phyloP scores from a whole-genome alignment of 176 grass and related monocot species.

The Puccinellia tenuiflora region DNA sequence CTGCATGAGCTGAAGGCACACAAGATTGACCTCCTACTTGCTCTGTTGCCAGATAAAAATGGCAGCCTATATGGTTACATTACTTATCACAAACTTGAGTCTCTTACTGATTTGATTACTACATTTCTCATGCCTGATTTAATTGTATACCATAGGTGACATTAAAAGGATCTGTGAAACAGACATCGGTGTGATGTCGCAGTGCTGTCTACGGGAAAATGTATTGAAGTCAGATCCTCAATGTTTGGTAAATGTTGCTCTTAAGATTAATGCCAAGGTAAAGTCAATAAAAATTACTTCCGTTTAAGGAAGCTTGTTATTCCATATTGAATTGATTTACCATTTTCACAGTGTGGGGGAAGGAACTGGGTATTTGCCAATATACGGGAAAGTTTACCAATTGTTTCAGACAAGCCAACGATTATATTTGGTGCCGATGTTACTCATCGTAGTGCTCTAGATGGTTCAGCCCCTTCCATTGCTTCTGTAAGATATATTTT shows the following conservation, averaged over 20 bases:
- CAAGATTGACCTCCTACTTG: constrained; percentile 47
- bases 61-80: constrained; percentile 51
- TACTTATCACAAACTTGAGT: not conserved
- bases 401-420: constrained; percentile 41
- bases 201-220: constrained; percentile 40
- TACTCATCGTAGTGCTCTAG: constrained; percentile 59
- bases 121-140: not conserved
- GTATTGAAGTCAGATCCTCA: not conserved
- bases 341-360: constrained; percentile 51
- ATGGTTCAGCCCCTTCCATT: constrained; percentile 58
- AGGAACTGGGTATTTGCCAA: constrained; percentile 54
- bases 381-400: constrained; percentile 23
- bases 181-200: constrained; percentile 48
- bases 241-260: constrained; percentile 48
- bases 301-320: not conserved
- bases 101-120: not conserved
- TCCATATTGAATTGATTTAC: not conserved
- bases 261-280: constrained; percentile 81
- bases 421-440: constrained; percentile 79
- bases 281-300: not conserved
- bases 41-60: constrained; percentile 52
- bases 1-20: not conserved
- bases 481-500: constrained; percentile 51
- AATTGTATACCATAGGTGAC: constrained; percentile 25
- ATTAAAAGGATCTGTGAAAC: constrained; percentile 67